Evolutionary conservation across 495 filamentous ascomycete genomes (phyloP).

Genomic region (Aspergillus mulundensis): DNA sequence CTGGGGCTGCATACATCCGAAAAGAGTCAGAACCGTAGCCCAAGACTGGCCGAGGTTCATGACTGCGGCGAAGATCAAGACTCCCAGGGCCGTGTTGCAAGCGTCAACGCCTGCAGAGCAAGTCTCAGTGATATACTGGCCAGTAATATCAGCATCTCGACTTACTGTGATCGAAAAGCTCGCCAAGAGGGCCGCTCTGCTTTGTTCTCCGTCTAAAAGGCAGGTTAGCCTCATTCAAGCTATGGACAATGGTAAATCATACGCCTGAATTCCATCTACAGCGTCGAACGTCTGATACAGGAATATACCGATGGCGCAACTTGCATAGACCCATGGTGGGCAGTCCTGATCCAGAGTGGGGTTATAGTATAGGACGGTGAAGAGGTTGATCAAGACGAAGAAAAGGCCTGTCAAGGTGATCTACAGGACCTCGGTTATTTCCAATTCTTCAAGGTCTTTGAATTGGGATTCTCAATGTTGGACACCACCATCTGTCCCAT

Average conservation of each 20-base stretch:
- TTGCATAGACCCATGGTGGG: conserved; percentile 89
- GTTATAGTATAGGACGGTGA: conserved; percentile 94
- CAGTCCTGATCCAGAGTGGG: conserved; percentile 92
- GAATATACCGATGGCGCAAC: conserved; percentile 85
- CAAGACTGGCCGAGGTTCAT: conserved; percentile 93
- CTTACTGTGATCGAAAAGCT: conserved; percentile 93
- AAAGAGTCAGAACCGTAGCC: conserved; percentile 79
- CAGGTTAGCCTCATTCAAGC: conserved; percentile 20
- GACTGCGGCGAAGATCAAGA: conserved; percentile 81
- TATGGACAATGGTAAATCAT: conserved; percentile 29
- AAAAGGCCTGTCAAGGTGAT: conserved; percentile 90
- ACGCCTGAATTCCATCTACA: conserved; percentile 91
- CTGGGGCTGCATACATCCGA: conserved; percentile 59
- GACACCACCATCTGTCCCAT: not conserved
- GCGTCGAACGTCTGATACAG: conserved; percentile 98
- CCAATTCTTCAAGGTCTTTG: not conserved
- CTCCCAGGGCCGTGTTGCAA: conserved; percentile 90
- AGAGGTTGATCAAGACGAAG: conserved; percentile 86
- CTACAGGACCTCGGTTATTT: conserved; percentile 30
- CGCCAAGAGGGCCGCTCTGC: conserved; percentile 90
- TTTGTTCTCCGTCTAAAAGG: conserved; percentile 68
- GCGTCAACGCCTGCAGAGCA: conserved; percentile 71
- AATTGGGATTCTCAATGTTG: not conserved
- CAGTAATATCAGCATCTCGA: not conserved
- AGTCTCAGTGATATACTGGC: not conserved